A percentile compares a stretch with the other conserved stretches of the same genome.
Evolutionary conservation across 2,329 filamentous ascomycete genomes (phyloP).

Genomic region (Colletotrichum shisoi): DNA sequence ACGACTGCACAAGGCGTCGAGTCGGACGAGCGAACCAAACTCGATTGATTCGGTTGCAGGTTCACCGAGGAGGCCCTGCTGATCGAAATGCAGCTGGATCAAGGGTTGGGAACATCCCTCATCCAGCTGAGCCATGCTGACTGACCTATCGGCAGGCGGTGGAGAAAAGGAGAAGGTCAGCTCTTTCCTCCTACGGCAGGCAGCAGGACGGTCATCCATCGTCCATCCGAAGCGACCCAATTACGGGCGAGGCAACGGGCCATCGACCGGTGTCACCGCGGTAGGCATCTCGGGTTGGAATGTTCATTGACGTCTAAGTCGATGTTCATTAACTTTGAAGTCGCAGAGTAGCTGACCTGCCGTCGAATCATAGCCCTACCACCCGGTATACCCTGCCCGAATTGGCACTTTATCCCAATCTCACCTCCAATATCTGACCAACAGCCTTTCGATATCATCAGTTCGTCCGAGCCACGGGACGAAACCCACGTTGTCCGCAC

Average conservation of each 20-base stretch:
- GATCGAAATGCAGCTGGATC: background rate
- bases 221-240: no score
- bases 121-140: background rate
- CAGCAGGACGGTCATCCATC: conserved; percentile 5
- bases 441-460: no score
- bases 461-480: conserved; percentile 10
- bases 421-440: no score
- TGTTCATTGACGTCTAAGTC: no score
- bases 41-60: background rate
- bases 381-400: no score
- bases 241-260: no score
- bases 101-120: background rate
- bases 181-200: conserved; percentile 17
- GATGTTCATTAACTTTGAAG: no score
- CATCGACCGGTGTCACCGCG: no score
- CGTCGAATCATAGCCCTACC: no score
- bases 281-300: no score
- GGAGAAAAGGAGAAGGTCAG: background rate
- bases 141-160: background rate
- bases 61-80: background rate
- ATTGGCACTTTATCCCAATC: background rate
- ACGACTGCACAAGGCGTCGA: background rate
- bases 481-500: background rate
- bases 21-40: background rate
- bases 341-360: no score